Percentiles rank a stretch among this genome's conserved stretches.
These are phyloP conservation scores for Candida sakaeoensis DNA, from an alignment of 805 yeast species.

Conservation along the genomic window DNA sequence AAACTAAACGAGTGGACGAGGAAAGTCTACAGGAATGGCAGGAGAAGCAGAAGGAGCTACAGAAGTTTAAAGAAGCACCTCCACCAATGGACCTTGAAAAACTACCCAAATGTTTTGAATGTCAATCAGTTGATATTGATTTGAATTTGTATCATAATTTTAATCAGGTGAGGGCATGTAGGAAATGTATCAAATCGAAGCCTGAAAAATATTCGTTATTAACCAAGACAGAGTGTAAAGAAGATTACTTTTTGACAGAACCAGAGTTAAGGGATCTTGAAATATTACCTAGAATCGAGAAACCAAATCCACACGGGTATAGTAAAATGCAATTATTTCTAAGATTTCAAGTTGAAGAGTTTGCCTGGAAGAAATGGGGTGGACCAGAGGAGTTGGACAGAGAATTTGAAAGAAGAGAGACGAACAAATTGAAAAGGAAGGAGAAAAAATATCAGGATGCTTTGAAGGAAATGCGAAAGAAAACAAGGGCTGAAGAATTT, in stretches of 20 bases:
- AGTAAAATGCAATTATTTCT: slow-evolving; percentile 90
- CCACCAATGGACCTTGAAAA: slow-evolving; percentile 70
- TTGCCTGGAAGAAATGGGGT: slow-evolving; percentile 93
- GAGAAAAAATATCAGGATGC: slow-evolving; percentile 78
- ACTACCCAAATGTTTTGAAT: slow-evolving; percentile 83
- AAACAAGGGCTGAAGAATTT: slow-evolving; percentile 87
- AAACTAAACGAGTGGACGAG: slow-evolving; percentile 10
- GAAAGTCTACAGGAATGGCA: slow-evolving; percentile 44
- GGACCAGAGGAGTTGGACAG: slow-evolving; percentile 80
- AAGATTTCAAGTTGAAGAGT: slow-evolving; percentile 89
- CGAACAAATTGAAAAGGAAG: slow-evolving; percentile 62
- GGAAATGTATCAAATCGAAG: slow-evolving; percentile 60
- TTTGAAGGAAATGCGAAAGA: slow-evolving; percentile 81
- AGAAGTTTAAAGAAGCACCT: slow-evolving; percentile 48
- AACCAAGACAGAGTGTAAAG: slow-evolving; percentile 93
- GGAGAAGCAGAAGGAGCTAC: slow-evolving; percentile 39
- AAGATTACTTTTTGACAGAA: slow-evolving; percentile 89
- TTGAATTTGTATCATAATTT: slow-evolving; percentile 67
- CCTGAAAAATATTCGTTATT: slow-evolving; percentile 89
- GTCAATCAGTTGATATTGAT: slow-evolving; percentile 78
- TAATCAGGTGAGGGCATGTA: slow-evolving; percentile 67
- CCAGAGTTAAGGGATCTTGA: slow-evolving; percentile 77
- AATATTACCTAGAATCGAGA: slow-evolving; percentile 73
- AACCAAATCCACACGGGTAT: slow-evolving; percentile 92
- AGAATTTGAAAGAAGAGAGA: slow-evolving; percentile 89